phyloP scores from a whole-genome alignment of 148 eudicot genomes.

The Spergularia bocconei region DNA sequence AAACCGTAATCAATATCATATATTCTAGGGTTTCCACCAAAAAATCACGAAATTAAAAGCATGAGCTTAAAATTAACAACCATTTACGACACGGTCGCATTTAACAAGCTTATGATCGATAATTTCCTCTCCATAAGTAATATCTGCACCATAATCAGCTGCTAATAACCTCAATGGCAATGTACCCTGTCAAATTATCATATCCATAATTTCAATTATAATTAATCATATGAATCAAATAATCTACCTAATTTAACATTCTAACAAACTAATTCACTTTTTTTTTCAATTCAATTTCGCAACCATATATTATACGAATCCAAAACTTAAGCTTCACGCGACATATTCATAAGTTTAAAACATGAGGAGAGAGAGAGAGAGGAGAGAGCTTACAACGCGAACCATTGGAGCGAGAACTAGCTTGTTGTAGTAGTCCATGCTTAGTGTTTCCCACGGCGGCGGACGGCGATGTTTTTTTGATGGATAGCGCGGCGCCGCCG shows the following conservation, averaged over 20 bases:
- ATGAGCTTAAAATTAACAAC: conserved; percentile 24
- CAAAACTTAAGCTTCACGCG: too few relatives aligned
- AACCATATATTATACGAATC: too few relatives aligned
- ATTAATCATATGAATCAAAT: background rate
- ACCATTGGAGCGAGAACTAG: conserved; percentile 87
- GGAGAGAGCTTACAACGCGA: conserved; percentile 58
- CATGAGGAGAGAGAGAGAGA: background rate
- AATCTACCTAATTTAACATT: background rate
- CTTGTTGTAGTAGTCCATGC: conserved; percentile 69
- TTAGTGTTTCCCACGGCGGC: conserved; percentile 19
- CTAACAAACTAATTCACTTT: background rate
- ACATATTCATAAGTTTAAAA: background rate
- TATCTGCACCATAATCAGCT: conserved; percentile 82
- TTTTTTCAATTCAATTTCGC: too few relatives aligned
- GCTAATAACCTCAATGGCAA: conserved; percentile 75
- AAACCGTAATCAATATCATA: background rate
- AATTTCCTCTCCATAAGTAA: conserved; percentile 88
- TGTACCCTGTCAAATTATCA: conserved; percentile 51
- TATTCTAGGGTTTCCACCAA: background rate
- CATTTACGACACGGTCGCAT: conserved; percentile 69
- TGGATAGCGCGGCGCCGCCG: background rate
- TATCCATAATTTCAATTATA: background rate
- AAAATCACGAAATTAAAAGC: background rate
- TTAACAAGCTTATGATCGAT: conserved; percentile 83
- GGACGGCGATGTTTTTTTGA: conserved; percentile 11